These are phyloP conservation scores for Collybia nuda DNA, from an alignment of 768 basidiomycete species.

Conservation along the genomic window DNA sequence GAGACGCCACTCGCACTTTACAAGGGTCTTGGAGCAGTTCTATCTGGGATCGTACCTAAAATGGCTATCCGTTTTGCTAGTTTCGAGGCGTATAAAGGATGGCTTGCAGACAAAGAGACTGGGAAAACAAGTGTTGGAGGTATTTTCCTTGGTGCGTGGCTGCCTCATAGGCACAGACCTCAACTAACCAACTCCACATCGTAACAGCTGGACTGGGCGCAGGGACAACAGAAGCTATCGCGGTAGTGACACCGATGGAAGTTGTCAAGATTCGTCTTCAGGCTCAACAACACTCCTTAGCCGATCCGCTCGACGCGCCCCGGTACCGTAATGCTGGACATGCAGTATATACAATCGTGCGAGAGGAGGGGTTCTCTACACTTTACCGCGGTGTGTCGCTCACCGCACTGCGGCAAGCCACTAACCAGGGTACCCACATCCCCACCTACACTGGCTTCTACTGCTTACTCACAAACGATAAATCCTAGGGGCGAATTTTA, in stretches of 20 bases:
- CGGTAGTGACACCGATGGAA: constrained; percentile 98
- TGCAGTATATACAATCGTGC: constrained; percentile 90
- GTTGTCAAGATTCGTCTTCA: constrained; percentile 98
- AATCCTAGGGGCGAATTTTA: constrained; percentile 85
- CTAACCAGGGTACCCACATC: constrained; percentile 78
- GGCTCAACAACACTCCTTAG: constrained; percentile 95
- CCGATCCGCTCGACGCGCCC: constrained; percentile 91
- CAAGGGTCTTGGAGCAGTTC: constrained; percentile 96
- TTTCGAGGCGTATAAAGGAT: constrained; percentile 92
- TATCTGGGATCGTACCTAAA: constrained; percentile 97
- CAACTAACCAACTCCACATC: background rate
- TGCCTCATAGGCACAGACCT: background rate
- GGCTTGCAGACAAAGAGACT: constrained; percentile 71
- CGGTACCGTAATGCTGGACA: constrained; percentile 96
- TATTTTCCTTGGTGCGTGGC: constrained; percentile 80
- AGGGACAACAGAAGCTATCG: constrained; percentile 92
- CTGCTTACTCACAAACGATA: background rate
- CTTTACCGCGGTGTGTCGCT: constrained; percentile 92
- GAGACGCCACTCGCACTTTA: constrained; percentile 96
- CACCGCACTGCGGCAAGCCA: constrained; percentile 94
- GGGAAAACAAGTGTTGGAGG: constrained; percentile 77
- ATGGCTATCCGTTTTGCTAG: constrained; percentile 99
- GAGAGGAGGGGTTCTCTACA: constrained; percentile 84
- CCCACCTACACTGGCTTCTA: background rate
- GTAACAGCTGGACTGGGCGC: constrained; percentile 86